Percentiles rank a stretch among this genome's conserved stretches.
phyloP scores from a whole-genome alignment of 2,329 filamentous ascomycete species.

The Neonectria coccinea region DNA sequence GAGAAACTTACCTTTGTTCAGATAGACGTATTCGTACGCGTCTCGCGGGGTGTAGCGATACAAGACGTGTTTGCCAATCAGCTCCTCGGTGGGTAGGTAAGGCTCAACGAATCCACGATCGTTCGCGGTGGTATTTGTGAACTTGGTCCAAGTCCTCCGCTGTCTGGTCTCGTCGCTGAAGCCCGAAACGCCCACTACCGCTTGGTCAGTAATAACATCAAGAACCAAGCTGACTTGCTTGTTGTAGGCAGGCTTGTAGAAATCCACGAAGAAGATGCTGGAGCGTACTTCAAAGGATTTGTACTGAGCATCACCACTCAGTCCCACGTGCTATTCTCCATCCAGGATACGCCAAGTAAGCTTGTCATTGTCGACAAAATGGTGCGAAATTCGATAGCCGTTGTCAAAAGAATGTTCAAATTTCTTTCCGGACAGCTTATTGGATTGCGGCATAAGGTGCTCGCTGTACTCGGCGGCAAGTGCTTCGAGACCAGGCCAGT shows the following conservation, averaged over 20 bases:
- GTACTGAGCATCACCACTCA: constrained; percentile 17
- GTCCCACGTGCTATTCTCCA: background rate
- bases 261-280: constrained; percentile 32
- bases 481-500: too few relatives aligned
- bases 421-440: too few relatives aligned
- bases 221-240: constrained; percentile 27
- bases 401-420: too few relatives aligned
- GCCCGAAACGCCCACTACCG: constrained; percentile 18
- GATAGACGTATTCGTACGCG: constrained; percentile 32
- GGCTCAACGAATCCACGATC: background rate
- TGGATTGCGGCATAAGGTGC: too few relatives aligned
- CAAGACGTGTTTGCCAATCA: constrained; percentile 31
- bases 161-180: constrained; percentile 16
- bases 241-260: constrained; percentile 27
- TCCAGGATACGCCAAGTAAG: too few relatives aligned
- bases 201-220: constrained; percentile 9
- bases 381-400: too few relatives aligned
- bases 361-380: too few relatives aligned
- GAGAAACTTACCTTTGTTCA: constrained; percentile 30
- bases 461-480: too few relatives aligned
- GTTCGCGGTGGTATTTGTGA: constrained; percentile 18
- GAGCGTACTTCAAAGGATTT: constrained; percentile 29
- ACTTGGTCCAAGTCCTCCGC: constrained; percentile 26
- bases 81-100: constrained; percentile 21
- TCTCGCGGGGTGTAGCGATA: constrained; percentile 29